Evolutionary conservation across 441 rosid genomes (phyloP), one percentile per base, ranked within the genome.

Genomic region (Populus hybrid): DNA sequence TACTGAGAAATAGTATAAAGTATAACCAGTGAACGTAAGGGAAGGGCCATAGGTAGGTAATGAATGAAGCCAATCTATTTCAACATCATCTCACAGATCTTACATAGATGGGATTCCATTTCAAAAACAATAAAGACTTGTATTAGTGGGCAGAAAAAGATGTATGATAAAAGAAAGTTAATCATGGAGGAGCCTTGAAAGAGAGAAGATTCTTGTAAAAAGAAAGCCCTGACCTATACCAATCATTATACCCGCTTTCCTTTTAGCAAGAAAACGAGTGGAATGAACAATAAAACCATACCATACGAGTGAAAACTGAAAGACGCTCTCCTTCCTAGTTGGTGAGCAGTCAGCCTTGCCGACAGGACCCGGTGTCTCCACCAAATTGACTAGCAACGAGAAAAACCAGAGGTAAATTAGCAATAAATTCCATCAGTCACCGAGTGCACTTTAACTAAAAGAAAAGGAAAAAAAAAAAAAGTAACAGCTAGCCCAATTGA

Each of bases 151-250:
- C 66, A 69, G 69, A 36, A 76, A 70, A 74, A 32, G 72, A 75
- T 70, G 32, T 70, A 65, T 46, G 75, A 76, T 72, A 80, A 74
- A 70, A 59, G 20, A 23, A 72, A 35, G 50, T 71, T 78, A 79
- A 82, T 88, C 74, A 84, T 86, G 83, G 75, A 30, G 72, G 36
- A 72, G 74, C 81, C 77, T 86, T 83, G 84, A 87, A 84, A 83
- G 85, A 79, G 80, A 70, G 72, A 82, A 87, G 92, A 89, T 85
- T 87, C 89, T 86, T 84, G 86, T 83, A 84, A 74, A 79, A 84
- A 83, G 81, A 77, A 78, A 70, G 86, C 61, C 73, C 20, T 82
- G 83, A 79, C 82, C 76, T 76, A 70, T 84, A 81, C 78, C 67
- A 81, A 86, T 89, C 71, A 89, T 86, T 81, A 81, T 78, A 78